Base-by-base conservation (phyloP, 2,329 filamentous ascomycete species). In the Trichothecium roseum region DNA sequence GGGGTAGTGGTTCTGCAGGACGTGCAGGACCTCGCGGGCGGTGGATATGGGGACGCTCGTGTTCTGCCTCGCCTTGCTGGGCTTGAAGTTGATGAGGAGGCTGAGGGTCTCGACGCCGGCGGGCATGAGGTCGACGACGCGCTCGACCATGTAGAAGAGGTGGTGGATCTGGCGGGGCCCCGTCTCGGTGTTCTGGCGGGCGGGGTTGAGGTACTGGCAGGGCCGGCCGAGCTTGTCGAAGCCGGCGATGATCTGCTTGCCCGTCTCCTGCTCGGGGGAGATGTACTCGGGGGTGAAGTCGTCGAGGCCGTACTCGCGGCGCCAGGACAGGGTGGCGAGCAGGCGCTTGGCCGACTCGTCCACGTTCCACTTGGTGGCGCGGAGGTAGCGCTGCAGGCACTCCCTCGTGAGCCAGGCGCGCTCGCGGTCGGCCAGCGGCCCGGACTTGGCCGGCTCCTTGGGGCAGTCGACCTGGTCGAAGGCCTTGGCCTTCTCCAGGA, bases 1-100 rank as follows among this genome's bases (percentile, higher is more conserved):
- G 0, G 91, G 91, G 55, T 96, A 96, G 62, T 98, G 88, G 45
- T 82, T 88, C 63, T 98, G 91, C 41, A 98, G 68, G 46, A 98
- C 94, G 55, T 81, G 72, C 48, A 98, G 64, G n/a, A 88, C 83
- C 63, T 93, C 81, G 47, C 83, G 78, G 5, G 83, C 85, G 53
- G 84, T 81, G 20, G 72, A 72, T 38, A 95, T 66, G 8, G 77
- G 77, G 8, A 89, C 86, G 18, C 70, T 67, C 13, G 74, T 79
- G 51, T 87, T 85, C 49, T 80, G 75, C 37, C 84, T 77, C 40
- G 70, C 75, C 55, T 82, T 83, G 45, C 78, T 81, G 40, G 80
- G 72, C 59, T 86, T 85, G 68, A 94, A 96, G 63, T 95, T 89
- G 59, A 96, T 88, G 46, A 96, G 66, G 37, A 98, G 69, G 30